Evolutionary conservation across 257 asterid genomes (phyloP).

Genomic region (Linderniella brevidens): DNA sequence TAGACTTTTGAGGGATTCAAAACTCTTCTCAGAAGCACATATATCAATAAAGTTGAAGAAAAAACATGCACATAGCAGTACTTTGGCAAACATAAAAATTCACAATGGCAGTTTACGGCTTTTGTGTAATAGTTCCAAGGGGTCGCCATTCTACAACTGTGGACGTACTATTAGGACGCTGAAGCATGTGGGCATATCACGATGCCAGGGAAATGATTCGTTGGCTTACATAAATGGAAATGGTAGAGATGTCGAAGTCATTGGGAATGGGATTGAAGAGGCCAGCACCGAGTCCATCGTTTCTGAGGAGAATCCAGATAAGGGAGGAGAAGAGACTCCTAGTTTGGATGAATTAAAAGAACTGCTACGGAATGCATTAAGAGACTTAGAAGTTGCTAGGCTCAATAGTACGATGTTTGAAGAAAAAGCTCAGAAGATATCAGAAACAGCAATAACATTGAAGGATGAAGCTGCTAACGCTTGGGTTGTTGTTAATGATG

Average conservation of each 20-base stretch:
- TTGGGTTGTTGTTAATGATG: slow-evolving; percentile 36
- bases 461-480: slow-evolving; percentile 74
- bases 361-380: slow-evolving; percentile 59
- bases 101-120: slow-evolving; percentile 15
- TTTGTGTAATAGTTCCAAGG: slow-evolving; percentile 14
- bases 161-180: slow-evolving; percentile 17
- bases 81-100: slow-evolving; percentile 13
- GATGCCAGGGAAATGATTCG: slow-evolving; percentile 85
- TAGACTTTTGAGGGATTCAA: slow-evolving; percentile 17
- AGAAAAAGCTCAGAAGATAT: slow-evolving; percentile 79
- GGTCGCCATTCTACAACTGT: slow-evolving; percentile 16
- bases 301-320: slow-evolving; percentile 21
- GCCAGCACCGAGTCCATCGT: slow-evolving; percentile 21
- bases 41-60: slow-evolving; percentile 23
- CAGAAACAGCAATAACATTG: slow-evolving; percentile 82
- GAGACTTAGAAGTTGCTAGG: slow-evolving; percentile 62
- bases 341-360: slow-evolving; percentile 69
- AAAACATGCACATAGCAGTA: slow-evolving; percentile 7
- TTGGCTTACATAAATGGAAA: slow-evolving; percentile 52
- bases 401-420: slow-evolving; percentile 62
- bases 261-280: slow-evolving; percentile 22
- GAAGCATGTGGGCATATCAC: slow-evolving; percentile 19
- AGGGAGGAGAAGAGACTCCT: slow-evolving; percentile 27
- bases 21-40: slow-evolving; percentile 12
- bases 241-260: slow-evolving; percentile 33